phyloP scores from a whole-genome alignment of 2,329 filamentous ascomycete genomes.

The Phialemoniopsis sp. region DNA sequence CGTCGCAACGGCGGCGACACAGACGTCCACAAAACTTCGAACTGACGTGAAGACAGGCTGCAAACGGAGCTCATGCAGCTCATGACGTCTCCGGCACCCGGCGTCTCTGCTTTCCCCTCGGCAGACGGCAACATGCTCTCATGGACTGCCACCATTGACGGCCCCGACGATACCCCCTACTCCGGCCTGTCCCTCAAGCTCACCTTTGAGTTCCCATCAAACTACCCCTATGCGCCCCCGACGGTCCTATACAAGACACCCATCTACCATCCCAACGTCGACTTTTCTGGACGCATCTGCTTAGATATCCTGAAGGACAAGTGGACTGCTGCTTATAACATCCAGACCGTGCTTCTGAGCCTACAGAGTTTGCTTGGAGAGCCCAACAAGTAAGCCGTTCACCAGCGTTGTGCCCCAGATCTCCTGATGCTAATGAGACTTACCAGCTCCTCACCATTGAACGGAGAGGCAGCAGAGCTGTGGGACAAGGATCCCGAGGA shows the following conservation, averaged over 20 bases:
- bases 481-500: slow-evolving; percentile 88
- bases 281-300: slow-evolving; percentile 95
- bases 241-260: slow-evolving; percentile 96
- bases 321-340: slow-evolving; percentile 97
- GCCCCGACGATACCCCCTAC: slow-evolving; percentile 89
- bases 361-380: slow-evolving; percentile 93
- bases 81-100: slow-evolving; percentile 91
- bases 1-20: background rate
- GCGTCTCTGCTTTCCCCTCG: slow-evolving; percentile 91
- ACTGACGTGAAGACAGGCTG: slow-evolving; percentile 51
- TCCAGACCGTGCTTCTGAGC: slow-evolving; percentile 87
- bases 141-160: slow-evolving; percentile 92
- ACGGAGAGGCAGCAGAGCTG: slow-evolving; percentile 91
- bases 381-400: slow-evolving; percentile 82
- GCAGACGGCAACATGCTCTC: slow-evolving; percentile 84
- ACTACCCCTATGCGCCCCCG: slow-evolving; percentile 89
- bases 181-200: slow-evolving; percentile 86
- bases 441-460: slow-evolving; percentile 80
- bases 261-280: slow-evolving; percentile 98
- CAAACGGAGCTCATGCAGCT: slow-evolving; percentile 98
- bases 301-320: slow-evolving; percentile 98
- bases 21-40: slow-evolving; percentile 1
- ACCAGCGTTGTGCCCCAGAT: background rate
- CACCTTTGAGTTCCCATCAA: slow-evolving; percentile 81
- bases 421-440: background rate